phyloP scores from a whole-genome alignment of 2,329 filamentous ascomycete genomes.

The Madurella mycetomatis region DNA sequence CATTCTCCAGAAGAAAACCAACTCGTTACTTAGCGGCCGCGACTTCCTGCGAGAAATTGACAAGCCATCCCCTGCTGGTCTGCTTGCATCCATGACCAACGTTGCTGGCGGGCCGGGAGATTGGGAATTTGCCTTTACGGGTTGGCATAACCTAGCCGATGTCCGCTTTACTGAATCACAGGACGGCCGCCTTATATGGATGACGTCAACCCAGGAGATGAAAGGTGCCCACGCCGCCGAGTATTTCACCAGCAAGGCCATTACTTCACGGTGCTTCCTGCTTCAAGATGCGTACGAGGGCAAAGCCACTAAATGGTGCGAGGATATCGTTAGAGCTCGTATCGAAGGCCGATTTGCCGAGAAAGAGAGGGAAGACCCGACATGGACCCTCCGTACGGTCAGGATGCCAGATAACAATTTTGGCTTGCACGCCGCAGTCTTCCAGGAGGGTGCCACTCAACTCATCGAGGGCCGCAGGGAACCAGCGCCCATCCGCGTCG shows the following conservation, averaged over 20 bases:
- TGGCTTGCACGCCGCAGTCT: slow-evolving; percentile 62
- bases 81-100: slow-evolving; percentile 61
- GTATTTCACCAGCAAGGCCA: slow-evolving; percentile 44
- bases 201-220: slow-evolving; percentile 61
- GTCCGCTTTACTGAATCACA: slow-evolving; percentile 69
- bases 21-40: slow-evolving; percentile 63
- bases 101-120: slow-evolving; percentile 55
- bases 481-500: slow-evolving; percentile 64
- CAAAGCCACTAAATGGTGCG: slow-evolving; percentile 69
- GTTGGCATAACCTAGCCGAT: slow-evolving; percentile 65
- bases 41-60: slow-evolving; percentile 82
- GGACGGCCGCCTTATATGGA: slow-evolving; percentile 62
- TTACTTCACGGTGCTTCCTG: slow-evolving; percentile 64
- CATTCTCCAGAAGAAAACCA: slow-evolving; percentile 65
- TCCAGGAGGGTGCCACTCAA: slow-evolving; percentile 63
- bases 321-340: slow-evolving; percentile 81
- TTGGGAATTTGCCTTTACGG: slow-evolving; percentile 71
- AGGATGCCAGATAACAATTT: slow-evolving; percentile 58
- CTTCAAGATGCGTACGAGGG: slow-evolving; percentile 73
- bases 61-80: slow-evolving; percentile 63
- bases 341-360: slow-evolving; percentile 83
- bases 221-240: slow-evolving; percentile 49
- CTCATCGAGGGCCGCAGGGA: slow-evolving; percentile 61
- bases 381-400: slow-evolving; percentile 73
- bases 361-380: slow-evolving; percentile 71